Evolutionary conservation across 1,139 yeast genomes (phyloP).

Genomic region (Arxiozyma heterogenica): DNA sequence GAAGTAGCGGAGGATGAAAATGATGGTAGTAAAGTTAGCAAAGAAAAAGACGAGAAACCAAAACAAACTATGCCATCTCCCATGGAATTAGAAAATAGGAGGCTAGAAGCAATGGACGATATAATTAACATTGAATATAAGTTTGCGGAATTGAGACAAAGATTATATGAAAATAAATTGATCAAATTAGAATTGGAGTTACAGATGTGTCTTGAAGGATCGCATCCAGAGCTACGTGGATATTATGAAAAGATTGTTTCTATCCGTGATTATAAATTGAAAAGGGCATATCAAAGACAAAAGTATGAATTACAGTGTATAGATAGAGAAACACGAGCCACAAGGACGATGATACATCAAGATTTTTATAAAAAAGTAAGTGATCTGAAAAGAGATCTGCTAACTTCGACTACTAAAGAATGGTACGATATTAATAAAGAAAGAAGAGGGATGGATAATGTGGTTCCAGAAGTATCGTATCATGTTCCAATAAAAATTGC

Average conservation of each 20-base stretch:
- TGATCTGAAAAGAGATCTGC: constrained; percentile 57
- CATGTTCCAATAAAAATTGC: constrained; percentile 31
- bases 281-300: constrained; percentile 58
- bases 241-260: constrained; percentile 65
- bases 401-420: constrained; percentile 66
- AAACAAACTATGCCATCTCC: constrained; percentile 3
- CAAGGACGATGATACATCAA: constrained; percentile 75
- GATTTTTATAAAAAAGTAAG: constrained; percentile 62
- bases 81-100: constrained; percentile 33
- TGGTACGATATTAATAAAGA: constrained; percentile 94
- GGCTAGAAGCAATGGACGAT: constrained; percentile 42
- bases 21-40: constrained; percentile 12
- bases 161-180: constrained; percentile 64
- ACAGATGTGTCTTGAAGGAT: constrained; percentile 77
- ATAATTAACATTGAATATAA: constrained; percentile 73
- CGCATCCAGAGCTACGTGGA: constrained; percentile 73
- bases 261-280: constrained; percentile 59
- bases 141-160: constrained; percentile 79
- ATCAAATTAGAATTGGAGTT: constrained; percentile 70
- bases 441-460: constrained; percentile 71
- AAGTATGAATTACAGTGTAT: constrained; percentile 69
- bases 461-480: constrained; percentile 41
- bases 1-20: constrained; percentile 13
- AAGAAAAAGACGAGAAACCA: constrained; percentile 7
- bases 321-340: constrained; percentile 70